These are phyloP conservation scores for Tothia fuscella DNA, from an alignment of 2,329 filamentous ascomycete genomes.

Conservation along the genomic window DNA sequence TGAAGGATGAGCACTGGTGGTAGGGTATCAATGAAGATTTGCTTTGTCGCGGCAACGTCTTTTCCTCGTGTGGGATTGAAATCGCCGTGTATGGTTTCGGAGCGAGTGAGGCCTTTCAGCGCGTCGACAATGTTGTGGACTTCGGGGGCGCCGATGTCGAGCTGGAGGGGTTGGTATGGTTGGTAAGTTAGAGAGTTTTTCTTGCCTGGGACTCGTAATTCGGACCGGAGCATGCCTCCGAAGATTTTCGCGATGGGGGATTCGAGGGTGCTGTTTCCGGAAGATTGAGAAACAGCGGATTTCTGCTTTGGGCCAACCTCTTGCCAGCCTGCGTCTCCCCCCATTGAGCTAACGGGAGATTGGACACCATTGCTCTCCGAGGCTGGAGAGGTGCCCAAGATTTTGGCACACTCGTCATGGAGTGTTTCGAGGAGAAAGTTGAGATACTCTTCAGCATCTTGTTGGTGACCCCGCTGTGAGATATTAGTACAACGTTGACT, in stretches of 20 bases:
- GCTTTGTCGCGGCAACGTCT: constrained; percentile 73
- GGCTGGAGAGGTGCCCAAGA: constrained; percentile 45
- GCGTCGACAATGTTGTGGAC: constrained; percentile 89
- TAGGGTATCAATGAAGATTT: constrained; percentile 84
- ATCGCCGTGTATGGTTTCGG: constrained; percentile 75
- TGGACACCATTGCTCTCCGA: constrained; percentile 19
- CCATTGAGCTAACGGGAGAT: constrained; percentile 30
- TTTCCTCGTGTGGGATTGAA: constrained; percentile 70
- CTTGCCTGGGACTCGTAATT: constrained; percentile 72
- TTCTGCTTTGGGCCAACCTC: constrained; percentile 92
- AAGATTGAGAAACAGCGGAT: constrained; percentile 72
- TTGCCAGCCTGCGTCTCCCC: constrained; percentile 61
- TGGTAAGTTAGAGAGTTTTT: constrained; percentile 88
- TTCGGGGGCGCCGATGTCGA: constrained; percentile 81
- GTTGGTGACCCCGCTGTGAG: constrained; percentile 74
- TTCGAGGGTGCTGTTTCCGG: constrained; percentile 57
- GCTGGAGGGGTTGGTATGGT: constrained; percentile 84
- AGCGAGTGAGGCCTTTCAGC: constrained; percentile 67
- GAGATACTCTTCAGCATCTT: constrained; percentile 95
- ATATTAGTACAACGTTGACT: constrained; percentile 12
- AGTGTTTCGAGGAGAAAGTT: constrained; percentile 86
- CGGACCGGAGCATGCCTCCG: constrained; percentile 79
- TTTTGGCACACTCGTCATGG: constrained; percentile 78
- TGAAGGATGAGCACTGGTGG: constrained; percentile 89
- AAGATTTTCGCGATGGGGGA: constrained; percentile 93